Conservation (phyloP, 164 flowering plant species). For the Annona squamosa region DNA sequence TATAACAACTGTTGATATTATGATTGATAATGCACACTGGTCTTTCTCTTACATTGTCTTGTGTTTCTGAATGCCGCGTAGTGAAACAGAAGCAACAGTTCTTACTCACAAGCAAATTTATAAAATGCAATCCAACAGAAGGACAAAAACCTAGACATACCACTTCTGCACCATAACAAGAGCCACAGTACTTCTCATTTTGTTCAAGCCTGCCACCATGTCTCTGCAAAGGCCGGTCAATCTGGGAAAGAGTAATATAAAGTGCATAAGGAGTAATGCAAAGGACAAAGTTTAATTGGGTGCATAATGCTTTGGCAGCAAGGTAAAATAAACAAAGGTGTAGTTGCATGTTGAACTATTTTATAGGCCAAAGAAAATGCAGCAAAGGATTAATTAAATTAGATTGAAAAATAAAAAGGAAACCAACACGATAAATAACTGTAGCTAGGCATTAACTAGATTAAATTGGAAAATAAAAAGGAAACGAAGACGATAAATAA, state of each 20-base stretch:
- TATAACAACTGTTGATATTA: too few species aligned
- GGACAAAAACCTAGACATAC: constrained; percentile 21
- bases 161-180: constrained; percentile 76
- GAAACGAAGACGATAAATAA: not conserved
- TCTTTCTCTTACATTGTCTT: too few species aligned
- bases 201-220: constrained; percentile 85
- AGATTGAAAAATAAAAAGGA: not conserved
- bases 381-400: not conserved
- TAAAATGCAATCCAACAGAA: too few species aligned
- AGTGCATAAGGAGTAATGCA: not conserved
- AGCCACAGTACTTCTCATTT: constrained; percentile 72
- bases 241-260: constrained; percentile 28
- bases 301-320: not conserved
- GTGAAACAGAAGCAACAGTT: too few species aligned
- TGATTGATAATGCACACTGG: too few species aligned
- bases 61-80: too few species aligned
- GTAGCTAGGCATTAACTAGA: not conserved
- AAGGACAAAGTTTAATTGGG: not conserved
- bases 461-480: not conserved
- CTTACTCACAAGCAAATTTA: too few species aligned
- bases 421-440: not conserved
- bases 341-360: not conserved
- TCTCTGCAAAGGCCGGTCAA: constrained; percentile 68
- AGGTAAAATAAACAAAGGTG: not conserved
- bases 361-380: not conserved